These are phyloP conservation scores for Penicillium cataractarum DNA, from an alignment of 495 filamentous ascomycete genomes.

Conservation along the genomic window DNA sequence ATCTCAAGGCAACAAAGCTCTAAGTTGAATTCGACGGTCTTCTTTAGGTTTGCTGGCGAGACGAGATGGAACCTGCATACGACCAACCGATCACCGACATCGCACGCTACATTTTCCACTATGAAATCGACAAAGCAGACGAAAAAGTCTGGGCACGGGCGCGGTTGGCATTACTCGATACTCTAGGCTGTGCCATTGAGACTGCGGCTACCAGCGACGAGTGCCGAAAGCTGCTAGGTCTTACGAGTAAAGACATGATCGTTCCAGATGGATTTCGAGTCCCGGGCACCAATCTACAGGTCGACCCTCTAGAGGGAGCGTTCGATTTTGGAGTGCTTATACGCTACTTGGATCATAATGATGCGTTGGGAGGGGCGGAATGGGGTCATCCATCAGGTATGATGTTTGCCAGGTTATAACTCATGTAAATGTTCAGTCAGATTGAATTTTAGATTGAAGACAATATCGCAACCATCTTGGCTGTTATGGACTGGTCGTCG, in stretches of 20 bases:
- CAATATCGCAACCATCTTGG: conserved; percentile 47
- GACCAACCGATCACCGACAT: conserved; percentile 37
- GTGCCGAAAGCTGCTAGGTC: conserved; percentile 30
- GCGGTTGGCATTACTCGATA: conserved; percentile 41
- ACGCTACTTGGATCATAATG: conserved; percentile 51
- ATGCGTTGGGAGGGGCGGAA: conserved; percentile 45
- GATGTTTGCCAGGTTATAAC: neutral
- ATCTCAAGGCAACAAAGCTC: too few species aligned
- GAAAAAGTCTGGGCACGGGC: conserved; percentile 28
- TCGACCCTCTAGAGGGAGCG: conserved; percentile 47
- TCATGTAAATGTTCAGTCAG: neutral
- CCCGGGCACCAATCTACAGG: conserved; percentile 40
- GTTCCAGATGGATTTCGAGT: conserved; percentile 45
- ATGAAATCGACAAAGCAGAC: conserved; percentile 20
- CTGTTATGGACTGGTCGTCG: conserved; percentile 41
- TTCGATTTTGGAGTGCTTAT: conserved; percentile 50
- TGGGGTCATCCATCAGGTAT: conserved; percentile 52
- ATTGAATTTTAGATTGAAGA: conserved; percentile 26
- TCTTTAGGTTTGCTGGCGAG: neutral
- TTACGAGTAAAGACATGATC: conserved; percentile 26
- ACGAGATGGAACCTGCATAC: conserved; percentile 23
- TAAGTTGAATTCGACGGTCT: too few species aligned
- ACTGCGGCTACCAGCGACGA: conserved; percentile 32
- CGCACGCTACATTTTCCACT: conserved; percentile 35
- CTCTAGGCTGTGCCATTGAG: conserved; percentile 47